These are phyloP conservation scores for Puccinia polysora DNA, from an alignment of 1,284 basidiomycete species.

Conservation along the genomic window DNA sequence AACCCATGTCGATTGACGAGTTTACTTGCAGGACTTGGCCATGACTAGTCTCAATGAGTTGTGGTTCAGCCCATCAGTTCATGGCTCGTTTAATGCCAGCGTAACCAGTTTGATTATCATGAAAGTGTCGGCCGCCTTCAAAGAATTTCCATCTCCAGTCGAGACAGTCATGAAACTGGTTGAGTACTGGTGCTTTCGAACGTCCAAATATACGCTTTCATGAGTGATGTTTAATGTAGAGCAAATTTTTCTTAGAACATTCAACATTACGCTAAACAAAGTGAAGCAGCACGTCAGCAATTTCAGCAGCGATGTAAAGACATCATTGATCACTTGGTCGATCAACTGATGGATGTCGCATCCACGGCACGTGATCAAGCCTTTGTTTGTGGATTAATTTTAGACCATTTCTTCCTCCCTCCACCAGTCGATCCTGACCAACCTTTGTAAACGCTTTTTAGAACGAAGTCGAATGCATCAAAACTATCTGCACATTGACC, in stretches of 20 bases:
- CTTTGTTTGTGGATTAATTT: conserved; percentile 46
- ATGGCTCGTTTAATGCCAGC: conserved; percentile 2
- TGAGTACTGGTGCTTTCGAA: conserved; percentile 2
- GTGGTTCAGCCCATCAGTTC: conserved; percentile 62
- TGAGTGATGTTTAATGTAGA: neutral
- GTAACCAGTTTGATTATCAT: conserved; percentile 28
- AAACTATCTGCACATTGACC: conserved; percentile 75
- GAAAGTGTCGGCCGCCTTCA: conserved; percentile 19
- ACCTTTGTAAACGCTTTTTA: conserved; percentile 53
- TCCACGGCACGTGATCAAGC: conserved; percentile 45
- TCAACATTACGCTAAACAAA: conserved; percentile 14
- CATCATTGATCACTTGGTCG: conserved; percentile 41
- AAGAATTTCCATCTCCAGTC: conserved; percentile 34
- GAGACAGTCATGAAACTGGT: conserved; percentile 43
- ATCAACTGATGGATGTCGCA: conserved; percentile 40
- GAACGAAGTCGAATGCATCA: conserved; percentile 74
- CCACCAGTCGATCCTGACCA: neutral
- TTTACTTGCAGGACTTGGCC: conserved; percentile 71
- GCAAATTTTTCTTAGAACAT: conserved; percentile 16
- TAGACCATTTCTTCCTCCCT: neutral
- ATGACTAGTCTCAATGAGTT: conserved; percentile 80
- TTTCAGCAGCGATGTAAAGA: conserved; percentile 33
- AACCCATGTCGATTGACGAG: neutral
- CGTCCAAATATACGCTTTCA: neutral
- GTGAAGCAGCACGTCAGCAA: conserved; percentile 17